phyloP scores from a whole-genome alignment of 192 early-diverging fungal species.

The Allomyces macrogynus region DNA sequence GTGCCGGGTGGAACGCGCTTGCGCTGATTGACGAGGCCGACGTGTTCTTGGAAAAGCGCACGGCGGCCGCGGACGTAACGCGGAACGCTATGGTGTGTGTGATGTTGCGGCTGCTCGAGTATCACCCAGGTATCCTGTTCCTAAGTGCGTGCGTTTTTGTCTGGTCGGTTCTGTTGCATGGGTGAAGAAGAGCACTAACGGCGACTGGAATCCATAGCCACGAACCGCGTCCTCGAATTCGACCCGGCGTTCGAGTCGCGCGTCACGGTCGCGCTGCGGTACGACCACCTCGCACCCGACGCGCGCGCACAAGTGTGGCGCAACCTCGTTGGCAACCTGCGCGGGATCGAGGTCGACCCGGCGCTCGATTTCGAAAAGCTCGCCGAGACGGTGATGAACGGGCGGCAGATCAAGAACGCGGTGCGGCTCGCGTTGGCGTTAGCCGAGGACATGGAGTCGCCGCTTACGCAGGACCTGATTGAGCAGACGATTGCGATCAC shows the following conservation, averaged over 20 bases:
- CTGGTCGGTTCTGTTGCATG: no score
- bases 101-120: constrained; percentile 34
- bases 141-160: constrained; percentile 10
- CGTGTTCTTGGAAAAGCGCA: constrained; percentile 32
- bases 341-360: constrained; percentile 1
- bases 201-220: constrained; percentile 6
- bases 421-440: constrained; percentile 20
- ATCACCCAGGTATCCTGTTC: constrained; percentile 40
- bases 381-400: constrained; percentile 13
- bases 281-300: constrained; percentile 14
- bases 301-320: not conserved
- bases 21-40: constrained; percentile 37
- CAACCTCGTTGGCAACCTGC: not conserved
- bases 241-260: constrained; percentile 31
- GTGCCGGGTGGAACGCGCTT: constrained; percentile 29
- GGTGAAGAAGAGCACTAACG: no score
- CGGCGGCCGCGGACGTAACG: constrained; percentile 17
- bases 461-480: constrained; percentile 12
- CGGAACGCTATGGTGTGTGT: constrained; percentile 35
- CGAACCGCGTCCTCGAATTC: constrained; percentile 35
- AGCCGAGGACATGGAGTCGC: constrained; percentile 9
- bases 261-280: constrained; percentile 28
- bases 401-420: constrained; percentile 22
- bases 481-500: constrained; percentile 24
- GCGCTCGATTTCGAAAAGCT: constrained; percentile 12